Evolutionary conservation across 2,329 filamentous ascomycete genomes (phyloP).

Genomic region (Venturia asperata): DNA sequence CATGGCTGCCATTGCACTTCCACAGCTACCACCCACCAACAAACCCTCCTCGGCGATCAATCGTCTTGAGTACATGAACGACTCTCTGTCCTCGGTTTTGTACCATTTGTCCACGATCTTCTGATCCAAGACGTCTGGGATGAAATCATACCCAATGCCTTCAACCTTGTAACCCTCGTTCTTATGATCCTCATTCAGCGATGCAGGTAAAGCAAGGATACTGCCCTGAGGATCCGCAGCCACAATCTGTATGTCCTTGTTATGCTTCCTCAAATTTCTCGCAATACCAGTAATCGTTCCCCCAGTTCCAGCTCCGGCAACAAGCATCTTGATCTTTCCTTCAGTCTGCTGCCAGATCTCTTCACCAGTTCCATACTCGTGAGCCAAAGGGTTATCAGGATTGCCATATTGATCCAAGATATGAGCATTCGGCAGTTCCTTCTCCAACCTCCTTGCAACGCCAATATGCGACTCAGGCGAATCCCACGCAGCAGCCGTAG

Average conservation of each 20-base stretch:
- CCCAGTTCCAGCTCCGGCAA: slow-evolving; percentile 90
- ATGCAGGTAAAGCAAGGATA: slow-evolving; percentile 74
- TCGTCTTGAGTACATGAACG: slow-evolving; percentile 81
- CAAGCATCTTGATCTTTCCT: slow-evolving; percentile 72
- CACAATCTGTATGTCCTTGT: slow-evolving; percentile 74
- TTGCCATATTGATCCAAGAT: slow-evolving; percentile 97
- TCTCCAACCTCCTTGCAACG: slow-evolving; percentile 79
- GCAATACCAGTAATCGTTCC: slow-evolving; percentile 91
- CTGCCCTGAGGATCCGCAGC: slow-evolving; percentile 90
- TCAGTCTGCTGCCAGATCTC: slow-evolving; percentile 91
- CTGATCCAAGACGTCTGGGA: slow-evolving; percentile 85
- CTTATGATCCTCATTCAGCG: slow-evolving; percentile 69
- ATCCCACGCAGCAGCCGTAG: slow-evolving; percentile 91
- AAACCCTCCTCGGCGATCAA: slow-evolving; percentile 92
- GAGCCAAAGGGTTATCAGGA: slow-evolving; percentile 80
- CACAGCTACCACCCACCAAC: slow-evolving; percentile 86
- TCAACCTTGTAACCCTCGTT: slow-evolving; percentile 95
- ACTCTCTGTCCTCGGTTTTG: slow-evolving; percentile 90
- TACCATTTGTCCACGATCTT: slow-evolving; percentile 86
- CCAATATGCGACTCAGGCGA: slow-evolving; percentile 95
- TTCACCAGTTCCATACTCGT: slow-evolving; percentile 89
- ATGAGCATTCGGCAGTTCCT: slow-evolving; percentile 94
- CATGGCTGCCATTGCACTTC: slow-evolving; percentile 80
- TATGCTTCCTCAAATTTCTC: slow-evolving; percentile 80
- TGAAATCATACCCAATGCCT: slow-evolving; percentile 97